Evolutionary conservation across 2,329 filamentous ascomycete species (phyloP).

Genomic region (Metarhizium anisopliae): DNA sequence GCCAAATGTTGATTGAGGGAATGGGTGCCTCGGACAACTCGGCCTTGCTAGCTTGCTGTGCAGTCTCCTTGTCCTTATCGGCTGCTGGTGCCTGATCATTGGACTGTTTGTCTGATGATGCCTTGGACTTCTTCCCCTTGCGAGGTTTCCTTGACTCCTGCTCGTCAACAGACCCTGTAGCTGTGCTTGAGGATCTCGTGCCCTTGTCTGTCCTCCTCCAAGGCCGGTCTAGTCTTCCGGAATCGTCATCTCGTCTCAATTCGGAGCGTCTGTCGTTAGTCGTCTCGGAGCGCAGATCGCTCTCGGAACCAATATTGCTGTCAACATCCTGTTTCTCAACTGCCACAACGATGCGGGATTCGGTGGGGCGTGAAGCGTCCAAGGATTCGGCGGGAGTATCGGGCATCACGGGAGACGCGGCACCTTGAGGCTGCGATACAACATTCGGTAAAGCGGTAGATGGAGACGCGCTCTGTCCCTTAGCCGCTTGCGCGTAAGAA

Average conservation of each 20-base stretch:
- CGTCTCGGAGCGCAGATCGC: constrained; percentile 26
- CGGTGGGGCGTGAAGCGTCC: constrained; percentile 15
- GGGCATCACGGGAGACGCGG: constrained; percentile 17
- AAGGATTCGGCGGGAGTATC: constrained; percentile 17
- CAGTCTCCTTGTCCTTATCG: constrained; percentile 44
- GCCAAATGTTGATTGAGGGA: constrained; percentile 83
- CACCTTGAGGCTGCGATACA: constrained; percentile 15
- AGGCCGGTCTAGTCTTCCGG: constrained; percentile 28
- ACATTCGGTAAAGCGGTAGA: constrained; percentile 18
- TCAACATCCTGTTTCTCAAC: constrained; percentile 25
- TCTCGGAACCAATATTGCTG: constrained; percentile 27
- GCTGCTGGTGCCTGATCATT: constrained; percentile 42
- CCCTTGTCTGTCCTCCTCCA: constrained; percentile 35
- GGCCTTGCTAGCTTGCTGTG: constrained; percentile 42
- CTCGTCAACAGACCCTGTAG: constrained; percentile 59
- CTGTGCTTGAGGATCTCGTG: constrained; percentile 53
- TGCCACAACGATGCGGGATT: constrained; percentile 10
- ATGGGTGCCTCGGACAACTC: constrained; percentile 73
- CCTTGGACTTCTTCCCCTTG: constrained; percentile 53
- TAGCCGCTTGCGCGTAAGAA: constrained; percentile 93
- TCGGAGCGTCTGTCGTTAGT: constrained; percentile 23
- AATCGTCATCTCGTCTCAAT: constrained; percentile 28
- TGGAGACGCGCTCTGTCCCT: constrained; percentile 51
- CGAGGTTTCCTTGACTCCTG: constrained; percentile 34
- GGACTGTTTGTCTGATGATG: constrained; percentile 29